Base-by-base conservation (phyloP, 768 basidiomycete genomes). In the Suillus decipiens region DNA sequence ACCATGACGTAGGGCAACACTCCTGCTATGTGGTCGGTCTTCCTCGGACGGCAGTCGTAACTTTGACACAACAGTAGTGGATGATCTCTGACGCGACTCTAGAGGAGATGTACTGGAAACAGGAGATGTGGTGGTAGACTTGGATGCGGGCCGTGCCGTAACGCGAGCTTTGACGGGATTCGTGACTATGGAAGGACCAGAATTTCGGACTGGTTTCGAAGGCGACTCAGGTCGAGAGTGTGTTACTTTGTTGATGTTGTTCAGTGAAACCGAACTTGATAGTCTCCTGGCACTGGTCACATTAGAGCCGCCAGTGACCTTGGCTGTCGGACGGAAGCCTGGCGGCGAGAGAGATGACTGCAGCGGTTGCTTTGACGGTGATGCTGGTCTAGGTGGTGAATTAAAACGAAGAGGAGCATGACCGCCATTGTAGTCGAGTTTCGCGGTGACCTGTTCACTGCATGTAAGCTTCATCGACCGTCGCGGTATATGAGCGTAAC, bases 321-420 rank as follows among this genome's bases (percentile, higher is more conserved):
- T 90, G 63, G 85, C 87, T 70, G 79, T 89, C 15, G 86, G 84
- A 61, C 84, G 73, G 45, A 76, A 67, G 48, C 68, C 65, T 12
- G 72, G 64, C 1, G 73, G 73, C 0, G 78, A 69, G 28, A 71
- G 69, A 2, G 71, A 68, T 19, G 71, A 64, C 2, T 69, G 55
- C 12, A 70, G 69, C 10, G 68, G 69, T n/a, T 64, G 66, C 69
- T 82, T 85, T 64, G 75, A 70, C 17, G 84, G 84, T 10, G 86
- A 88, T 11, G 73, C 67, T 15, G 86, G 85, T 51, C 86, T 77
- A 43, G 83, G 79, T 43, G 72, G 69, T 37, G 72, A 62, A 39
- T 71, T 73, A 22, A 65, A 63, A 61, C 72, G 75, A 63, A 74
- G 66, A 59, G 74, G 70, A 31, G 73, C 61, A 67, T 71, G 71